Base-by-base conservation (phyloP, 1,284 basidiomycete genomes). In the Ceratobasidium sp. region DNA sequence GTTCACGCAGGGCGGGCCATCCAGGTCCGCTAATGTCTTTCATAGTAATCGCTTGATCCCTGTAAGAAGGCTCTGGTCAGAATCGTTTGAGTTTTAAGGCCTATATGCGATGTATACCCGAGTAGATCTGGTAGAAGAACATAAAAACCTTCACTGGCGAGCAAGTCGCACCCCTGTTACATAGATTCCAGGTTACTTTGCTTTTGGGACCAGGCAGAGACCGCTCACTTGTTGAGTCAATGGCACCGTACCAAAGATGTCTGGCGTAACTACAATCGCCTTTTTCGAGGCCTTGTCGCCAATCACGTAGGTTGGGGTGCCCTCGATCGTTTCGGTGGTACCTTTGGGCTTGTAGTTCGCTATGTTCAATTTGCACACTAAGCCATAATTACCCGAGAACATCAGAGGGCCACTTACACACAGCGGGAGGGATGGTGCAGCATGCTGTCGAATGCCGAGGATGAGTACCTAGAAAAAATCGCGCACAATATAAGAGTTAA, bases 121-220 rank as follows among this genome's bases (percentile, higher is more conserved):
- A 71, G 41, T n/a, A 58, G 43, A 41, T 71, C 66, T 34, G 54
- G 66, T 2, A 71, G 16, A 11, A 59, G 53, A 22, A 71, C 66
- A 41, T 71, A 71, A 22, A 71, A 71, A 6, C 66, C 66, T 48
- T 59, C 37, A 27, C 66, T 71, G 7, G 66, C 66, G 29, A 71
- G 66, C 16, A 71, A 19, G 19, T 71, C 66, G 29, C 66, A 59
- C 19, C 66, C 66, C 66, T 71, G 34, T 43, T n/a, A 46, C 14
- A 1, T 24, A 19, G n/a, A 8, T 22, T 24, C 19, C 19, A 2
- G n/a, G 2, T 14, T 7, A 34, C 6, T 0, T 19, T 61, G 2
- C 19, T 31, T 31, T 7, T 11, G 1, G 16, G 9, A 2, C 2
- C 4, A 8, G 19, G 29, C 6, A 19, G 22, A 49, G 41, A 31